phyloP scores from a whole-genome alignment of 2,329 filamentous ascomycete species.

The Claviceps monticola region DNA sequence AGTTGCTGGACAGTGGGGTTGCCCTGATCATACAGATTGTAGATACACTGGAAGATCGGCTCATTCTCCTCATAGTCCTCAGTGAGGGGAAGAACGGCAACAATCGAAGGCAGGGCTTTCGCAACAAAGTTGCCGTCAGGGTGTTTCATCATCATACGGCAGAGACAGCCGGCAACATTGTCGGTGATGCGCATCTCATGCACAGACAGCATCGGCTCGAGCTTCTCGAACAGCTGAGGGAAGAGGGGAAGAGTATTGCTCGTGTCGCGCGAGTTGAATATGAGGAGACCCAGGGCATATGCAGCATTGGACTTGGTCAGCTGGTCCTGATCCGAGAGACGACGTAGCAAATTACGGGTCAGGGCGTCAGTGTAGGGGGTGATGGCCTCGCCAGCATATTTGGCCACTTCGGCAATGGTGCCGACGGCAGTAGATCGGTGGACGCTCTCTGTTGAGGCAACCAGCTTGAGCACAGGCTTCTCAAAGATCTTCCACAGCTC shows the following conservation, averaged over 20 bases:
- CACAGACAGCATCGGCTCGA: conserved; percentile 72
- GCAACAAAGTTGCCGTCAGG: conserved; percentile 68
- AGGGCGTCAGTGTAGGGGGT: conserved; percentile 68
- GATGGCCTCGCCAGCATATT: conserved; percentile 68
- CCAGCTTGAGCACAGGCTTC: conserved; percentile 79
- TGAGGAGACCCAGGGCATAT: conserved; percentile 76
- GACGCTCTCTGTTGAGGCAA: conserved; percentile 69
- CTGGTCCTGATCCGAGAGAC: conserved; percentile 75
- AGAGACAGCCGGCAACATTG: conserved; percentile 84
- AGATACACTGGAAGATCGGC: conserved; percentile 81
- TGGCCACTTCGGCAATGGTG: conserved; percentile 80
- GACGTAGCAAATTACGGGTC: conserved; percentile 70
- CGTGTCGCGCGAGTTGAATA: conserved; percentile 65
- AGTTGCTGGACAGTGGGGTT: conserved; percentile 57
- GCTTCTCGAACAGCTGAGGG: conserved; percentile 64
- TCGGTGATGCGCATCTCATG: conserved; percentile 73
- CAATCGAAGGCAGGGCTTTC: conserved; percentile 69
- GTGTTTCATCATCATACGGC: conserved; percentile 82
- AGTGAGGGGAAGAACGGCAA: conserved; percentile 69
- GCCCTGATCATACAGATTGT: conserved; percentile 62
- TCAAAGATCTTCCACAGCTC: conserved; percentile 95
- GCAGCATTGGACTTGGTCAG: conserved; percentile 93
- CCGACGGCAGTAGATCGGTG: conserved; percentile 86
- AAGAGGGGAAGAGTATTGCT: conserved; percentile 59
- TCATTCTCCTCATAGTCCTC: conserved; percentile 97